Evolutionary conservation across 805 yeast genomes (phyloP), one percentile per base, ranked within the genome.

Genomic region (Danielia reshetovae): DNA sequence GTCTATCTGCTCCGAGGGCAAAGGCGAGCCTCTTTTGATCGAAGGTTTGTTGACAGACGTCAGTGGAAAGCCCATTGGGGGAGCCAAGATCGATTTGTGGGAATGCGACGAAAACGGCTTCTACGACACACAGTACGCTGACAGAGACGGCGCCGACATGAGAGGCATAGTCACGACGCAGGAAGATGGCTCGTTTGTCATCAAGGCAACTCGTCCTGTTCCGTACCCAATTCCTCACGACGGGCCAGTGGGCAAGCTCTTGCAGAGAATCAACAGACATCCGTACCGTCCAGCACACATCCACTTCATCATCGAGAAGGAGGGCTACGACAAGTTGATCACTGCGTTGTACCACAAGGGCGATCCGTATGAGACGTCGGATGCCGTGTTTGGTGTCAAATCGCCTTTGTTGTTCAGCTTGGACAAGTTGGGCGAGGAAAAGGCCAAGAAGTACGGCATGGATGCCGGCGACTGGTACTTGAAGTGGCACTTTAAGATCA

Each of bases 341-440:
- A 48, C 55, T 11, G 55, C 55, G 14, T 38, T 50, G 28, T 48
- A 48, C 35, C 35, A 36, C 17, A 39, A 36, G 18, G 51, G 49
- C 15, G 55, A 50, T 32, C 42, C 47, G 6, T 50, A 43, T 33
- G 52, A 50, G 34, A 39, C 17, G 9, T 46, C 51, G 4, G 53
- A 49, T 39, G 51, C 53, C 6, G 53, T 48, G 4, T 48, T 49
- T 29, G 54, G 53, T 4, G 54, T 49, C 6, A 49, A 49, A 32
- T 27, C 49, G 13, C 32, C 31, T 11, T 35, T 43, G 24, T 39
- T 43, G 18, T 46, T 39, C 24, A 31, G 18, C 8, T 40, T 49
- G 27, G 41, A 36, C 19, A 39, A 34, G 26, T 32, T 49, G 27
- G 49, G 52, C 9, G 31, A 40, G 18, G 50, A 40, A 18, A 40